These are phyloP conservation scores for Ensete glaucum DNA, from an alignment of 176 grass and related monocot genomes.

Conservation along the genomic window DNA sequence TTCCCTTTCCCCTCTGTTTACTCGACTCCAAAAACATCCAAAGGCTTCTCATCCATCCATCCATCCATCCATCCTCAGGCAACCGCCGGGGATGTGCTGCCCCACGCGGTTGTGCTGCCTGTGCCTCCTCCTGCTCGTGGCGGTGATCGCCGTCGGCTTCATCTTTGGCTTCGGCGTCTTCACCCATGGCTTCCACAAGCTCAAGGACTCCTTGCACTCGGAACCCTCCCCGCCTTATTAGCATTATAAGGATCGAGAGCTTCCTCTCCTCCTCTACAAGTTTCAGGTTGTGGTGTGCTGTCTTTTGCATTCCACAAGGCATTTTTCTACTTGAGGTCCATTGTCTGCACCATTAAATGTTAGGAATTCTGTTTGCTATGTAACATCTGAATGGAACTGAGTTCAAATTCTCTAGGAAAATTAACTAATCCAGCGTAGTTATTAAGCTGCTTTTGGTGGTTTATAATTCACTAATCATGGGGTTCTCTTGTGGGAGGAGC, in stretches of 20 bases:
- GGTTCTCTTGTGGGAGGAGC: not conserved
- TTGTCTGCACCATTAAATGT: too few relatives aligned
- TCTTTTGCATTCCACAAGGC: not conserved
- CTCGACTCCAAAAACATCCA: not conserved
- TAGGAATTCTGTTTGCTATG: too few relatives aligned
- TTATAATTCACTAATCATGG: not conserved
- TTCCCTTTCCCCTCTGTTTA: not conserved
- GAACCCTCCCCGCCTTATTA: not conserved
- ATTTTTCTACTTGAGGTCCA: too few relatives aligned
- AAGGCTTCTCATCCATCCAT: not conserved
- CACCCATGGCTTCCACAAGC: slow-evolving; percentile 16
- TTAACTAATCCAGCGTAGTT: not conserved
- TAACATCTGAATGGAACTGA: too few relatives aligned
- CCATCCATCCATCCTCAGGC: not conserved
- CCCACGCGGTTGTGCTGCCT: slow-evolving; percentile 14
- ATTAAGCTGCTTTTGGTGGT: not conserved
- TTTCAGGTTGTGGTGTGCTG: too few relatives aligned
- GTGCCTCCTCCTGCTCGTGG: not conserved
- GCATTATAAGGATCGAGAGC: not conserved
- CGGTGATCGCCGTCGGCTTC: not conserved
- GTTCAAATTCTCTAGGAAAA: too few relatives aligned
- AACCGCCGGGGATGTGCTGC: not conserved
- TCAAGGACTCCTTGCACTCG: slow-evolving; percentile 9
- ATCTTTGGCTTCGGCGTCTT: slow-evolving; percentile 13
- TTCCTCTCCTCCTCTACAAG: not conserved